Evolutionary conservation across 805 yeast species (phyloP), one percentile per base, ranked within the genome.

Genomic region (Suhomyces sp.): DNA sequence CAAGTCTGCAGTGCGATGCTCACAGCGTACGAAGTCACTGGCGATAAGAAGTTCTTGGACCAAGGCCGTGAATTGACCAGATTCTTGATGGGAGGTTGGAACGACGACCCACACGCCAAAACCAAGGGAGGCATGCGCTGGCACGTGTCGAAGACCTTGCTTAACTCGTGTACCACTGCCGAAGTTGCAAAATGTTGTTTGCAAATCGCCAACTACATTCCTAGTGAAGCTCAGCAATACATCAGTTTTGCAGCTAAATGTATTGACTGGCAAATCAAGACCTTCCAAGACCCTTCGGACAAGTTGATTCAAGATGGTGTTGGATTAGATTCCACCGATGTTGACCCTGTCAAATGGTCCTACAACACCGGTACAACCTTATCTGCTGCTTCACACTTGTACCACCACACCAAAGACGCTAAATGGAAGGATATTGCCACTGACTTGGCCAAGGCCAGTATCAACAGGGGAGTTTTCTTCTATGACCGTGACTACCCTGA

Each of bases 311-410:
- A 58, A 57, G 88, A 81, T 54, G 88, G 88, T 25, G 62, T 77
- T 28, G 77, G 70, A 40, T 71, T 63, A 30, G 68, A 68, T 27
- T 57, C 61, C 5, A 63, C 63, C 26, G 51, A 59, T 17, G 63
- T 67, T 8, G 74, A 78, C 46, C 65, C 65, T 13, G 68, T 69
- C 48, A 80, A 81, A 58, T 78, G 80, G 75, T 72, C 85, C 5
- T 81, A 81, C 55, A 82, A 81, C 58, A 72, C 76, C 8, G 88
- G 88, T 15, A 72, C 82, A 8, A 77, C 87, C 0, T 48, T 82
- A 21, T 72, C 81, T 8, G 76, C 81, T 1, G 68, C 76, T 6
- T 57, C 75, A 11, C 56, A 67, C 46, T 55, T 81, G 47, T 79
- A 70, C 45, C 62, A 63, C 33, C 59, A 61, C 40, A 81, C 84